These are phyloP conservation scores for Penstemon barbatus DNA, from an alignment of 257 asterid genomes.

Conservation along the genomic window DNA sequence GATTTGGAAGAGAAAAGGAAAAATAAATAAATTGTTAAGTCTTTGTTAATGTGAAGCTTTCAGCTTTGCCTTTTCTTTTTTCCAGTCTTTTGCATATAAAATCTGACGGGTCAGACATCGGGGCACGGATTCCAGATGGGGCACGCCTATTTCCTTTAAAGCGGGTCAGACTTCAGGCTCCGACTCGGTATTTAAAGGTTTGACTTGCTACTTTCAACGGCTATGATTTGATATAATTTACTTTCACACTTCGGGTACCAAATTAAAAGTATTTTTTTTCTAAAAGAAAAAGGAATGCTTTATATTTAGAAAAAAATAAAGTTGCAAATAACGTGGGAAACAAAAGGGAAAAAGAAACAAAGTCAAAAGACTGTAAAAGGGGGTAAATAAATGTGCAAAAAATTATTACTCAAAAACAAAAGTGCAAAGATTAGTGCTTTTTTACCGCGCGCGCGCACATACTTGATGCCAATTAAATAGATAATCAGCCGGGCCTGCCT, in stretches of 20 bases:
- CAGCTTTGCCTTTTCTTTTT: slow-evolving; percentile 32
- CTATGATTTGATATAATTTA: slow-evolving; percentile 16
- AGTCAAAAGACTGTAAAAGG: slow-evolving; percentile 25
- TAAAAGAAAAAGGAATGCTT: slow-evolving; percentile 31
- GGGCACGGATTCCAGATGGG: slow-evolving; percentile 35
- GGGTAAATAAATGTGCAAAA: slow-evolving; percentile 6
- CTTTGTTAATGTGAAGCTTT: slow-evolving; percentile 35
- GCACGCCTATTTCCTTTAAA: slow-evolving; percentile 34
- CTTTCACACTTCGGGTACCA: slow-evolving; percentile 5
- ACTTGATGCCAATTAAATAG: neutral
- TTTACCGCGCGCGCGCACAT: neutral
- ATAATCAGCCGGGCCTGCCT: too few species aligned
- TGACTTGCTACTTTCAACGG: slow-evolving; percentile 39
- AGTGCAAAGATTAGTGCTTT: slow-evolving; percentile 8
- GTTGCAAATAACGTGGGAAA: slow-evolving; percentile 49
- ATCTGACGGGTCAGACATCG: slow-evolving; percentile 48
- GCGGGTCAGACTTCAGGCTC: slow-evolving; percentile 37
- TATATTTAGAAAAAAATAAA: slow-evolving; percentile 37
- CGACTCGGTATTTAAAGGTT: slow-evolving; percentile 47
- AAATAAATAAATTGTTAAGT: slow-evolving; percentile 25
- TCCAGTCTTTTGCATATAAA: slow-evolving; percentile 23
- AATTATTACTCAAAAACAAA: neutral
- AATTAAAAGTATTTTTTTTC: slow-evolving; percentile 7
- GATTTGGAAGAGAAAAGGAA: slow-evolving; percentile 5
- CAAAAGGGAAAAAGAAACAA: slow-evolving; percentile 21